A percentile compares a stretch with the other conserved stretches of the same genome.
Evolutionary conservation across 140 eudicot genomes (phyloP).

Genomic region (Anethum foeniculum): DNA sequence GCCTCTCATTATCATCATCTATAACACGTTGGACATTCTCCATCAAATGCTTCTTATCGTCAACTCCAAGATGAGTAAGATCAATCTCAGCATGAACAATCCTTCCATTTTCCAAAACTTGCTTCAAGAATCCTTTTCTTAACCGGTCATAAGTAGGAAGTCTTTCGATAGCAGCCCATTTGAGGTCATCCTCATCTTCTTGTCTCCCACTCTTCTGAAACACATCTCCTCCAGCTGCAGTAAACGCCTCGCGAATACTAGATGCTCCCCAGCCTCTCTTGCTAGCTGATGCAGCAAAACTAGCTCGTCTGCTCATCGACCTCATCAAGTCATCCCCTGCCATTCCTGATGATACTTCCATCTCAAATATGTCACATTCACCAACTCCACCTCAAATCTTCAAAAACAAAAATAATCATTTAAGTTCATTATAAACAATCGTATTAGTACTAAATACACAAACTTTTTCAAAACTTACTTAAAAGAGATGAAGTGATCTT

Average conservation of each 20-base stretch:
- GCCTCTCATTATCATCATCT: conserved; percentile 63
- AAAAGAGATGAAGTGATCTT: conserved; percentile 4
- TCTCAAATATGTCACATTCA: conserved; percentile 6
- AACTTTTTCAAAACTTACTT: neutral
- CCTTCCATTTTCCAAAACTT: conserved; percentile 44
- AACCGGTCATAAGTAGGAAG: conserved; percentile 62
- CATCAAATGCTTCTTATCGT: conserved; percentile 43
- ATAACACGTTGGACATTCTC: conserved; percentile 44
- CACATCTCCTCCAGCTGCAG: conserved; percentile 36
- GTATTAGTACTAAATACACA: neutral
- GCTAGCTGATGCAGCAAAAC: conserved; percentile 31
- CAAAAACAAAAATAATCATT: neutral
- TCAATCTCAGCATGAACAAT: conserved; percentile 39
- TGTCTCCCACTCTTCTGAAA: conserved; percentile 36
- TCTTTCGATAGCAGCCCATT: conserved; percentile 72
- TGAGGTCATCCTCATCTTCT: conserved; percentile 56
- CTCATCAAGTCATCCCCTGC: conserved; percentile 40
- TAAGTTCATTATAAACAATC: neutral
- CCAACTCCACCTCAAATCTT: conserved; percentile 5
- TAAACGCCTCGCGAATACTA: conserved; percentile 39
- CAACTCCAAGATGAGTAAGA: conserved; percentile 40
- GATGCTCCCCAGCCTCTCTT: conserved; percentile 48
- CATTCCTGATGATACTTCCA: conserved; percentile 25
- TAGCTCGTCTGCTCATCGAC: conserved; percentile 40
- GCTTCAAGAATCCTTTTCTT: conserved; percentile 42